phyloP scores from a whole-genome alignment of 805 yeast genomes.

The Wickerhamiella siamensis region DNA sequence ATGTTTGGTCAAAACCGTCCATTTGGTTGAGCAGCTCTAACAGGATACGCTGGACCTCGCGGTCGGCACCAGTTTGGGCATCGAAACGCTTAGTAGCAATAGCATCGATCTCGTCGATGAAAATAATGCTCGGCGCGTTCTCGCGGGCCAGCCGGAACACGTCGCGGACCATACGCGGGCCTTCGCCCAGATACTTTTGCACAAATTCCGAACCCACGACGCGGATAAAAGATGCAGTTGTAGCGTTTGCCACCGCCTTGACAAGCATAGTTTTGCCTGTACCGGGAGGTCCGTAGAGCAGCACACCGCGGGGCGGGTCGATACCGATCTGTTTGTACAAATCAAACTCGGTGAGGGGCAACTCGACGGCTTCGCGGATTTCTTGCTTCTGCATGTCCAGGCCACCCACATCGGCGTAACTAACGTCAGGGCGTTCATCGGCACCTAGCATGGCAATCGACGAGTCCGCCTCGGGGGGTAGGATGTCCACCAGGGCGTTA shows the following conservation, averaged over 20 bases:
- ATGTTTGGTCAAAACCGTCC: constrained; percentile 97
- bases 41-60: constrained; percentile 96
- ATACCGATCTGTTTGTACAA: constrained; percentile 94
- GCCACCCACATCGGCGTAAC: constrained; percentile 98
- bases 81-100: constrained; percentile 98
- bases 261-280: constrained; percentile 99
- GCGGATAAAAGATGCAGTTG: constrained; percentile 91
- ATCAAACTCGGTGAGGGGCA: constrained; percentile 92
- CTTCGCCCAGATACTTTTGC: constrained; percentile 96
- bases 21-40: constrained; percentile 92
- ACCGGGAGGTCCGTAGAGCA: constrained; percentile 98
- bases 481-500: constrained; percentile 88
- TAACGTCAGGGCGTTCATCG: constrained; percentile 86
- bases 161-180: constrained; percentile 99
- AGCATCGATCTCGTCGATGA: constrained; percentile 97
- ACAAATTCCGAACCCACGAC: constrained; percentile 97
- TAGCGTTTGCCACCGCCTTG: constrained; percentile 94
- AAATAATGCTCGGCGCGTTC: constrained; percentile 91
- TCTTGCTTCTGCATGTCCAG: constrained; percentile 98
- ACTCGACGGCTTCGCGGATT: constrained; percentile 94
- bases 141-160: constrained; percentile 95
- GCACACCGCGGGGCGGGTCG: constrained; percentile 97
- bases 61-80: constrained; percentile 99
- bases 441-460: constrained; percentile 90
- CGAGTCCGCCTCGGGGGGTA: constrained; percentile 98